A percentile compares a stretch with the other conserved stretches of the same genome.
These are phyloP conservation scores for Myriangium duriaei DNA, from an alignment of 2,329 filamentous ascomycete genomes.

Conservation along the genomic window DNA sequence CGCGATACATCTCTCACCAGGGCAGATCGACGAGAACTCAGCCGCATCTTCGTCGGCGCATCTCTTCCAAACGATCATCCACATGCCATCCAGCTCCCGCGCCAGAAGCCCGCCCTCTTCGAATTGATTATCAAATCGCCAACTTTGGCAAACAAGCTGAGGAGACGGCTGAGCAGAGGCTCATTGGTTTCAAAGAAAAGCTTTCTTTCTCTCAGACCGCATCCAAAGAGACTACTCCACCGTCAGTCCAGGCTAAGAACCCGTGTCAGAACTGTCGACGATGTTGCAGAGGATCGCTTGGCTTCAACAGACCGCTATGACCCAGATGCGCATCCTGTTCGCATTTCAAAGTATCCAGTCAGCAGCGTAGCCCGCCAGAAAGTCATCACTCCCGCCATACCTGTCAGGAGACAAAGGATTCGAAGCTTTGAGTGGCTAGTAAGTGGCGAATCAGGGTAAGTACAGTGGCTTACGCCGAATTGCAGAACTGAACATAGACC, in stretches of 20 bases:
- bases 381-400: background rate
- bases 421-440: conserved; percentile 12
- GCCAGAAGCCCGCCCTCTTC: conserved; percentile 11
- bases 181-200: conserved; percentile 6
- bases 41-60: conserved; percentile 18
- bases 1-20: background rate
- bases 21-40: conserved; percentile 12
- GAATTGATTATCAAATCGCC: conserved; percentile 17
- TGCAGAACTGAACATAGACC: too few relatives aligned
- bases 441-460: too few relatives aligned
- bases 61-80: conserved; percentile 22
- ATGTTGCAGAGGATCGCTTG: background rate
- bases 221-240: conserved; percentile 3
- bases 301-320: conserved; percentile 3
- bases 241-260: conserved; percentile 1
- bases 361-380: background rate
- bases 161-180: conserved; percentile 13
- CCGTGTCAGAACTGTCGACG: background rate
- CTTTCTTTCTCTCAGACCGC: background rate
- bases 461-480: too few relatives aligned
- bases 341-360: background rate
- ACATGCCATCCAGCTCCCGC: conserved; percentile 16
- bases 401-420: conserved; percentile 1
- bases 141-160: conserved; percentile 16
- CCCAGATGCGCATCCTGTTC: conserved; percentile 5